Base-by-base conservation (phyloP, 1,139 yeast species). In the Nematodospora anomalae region DNA sequence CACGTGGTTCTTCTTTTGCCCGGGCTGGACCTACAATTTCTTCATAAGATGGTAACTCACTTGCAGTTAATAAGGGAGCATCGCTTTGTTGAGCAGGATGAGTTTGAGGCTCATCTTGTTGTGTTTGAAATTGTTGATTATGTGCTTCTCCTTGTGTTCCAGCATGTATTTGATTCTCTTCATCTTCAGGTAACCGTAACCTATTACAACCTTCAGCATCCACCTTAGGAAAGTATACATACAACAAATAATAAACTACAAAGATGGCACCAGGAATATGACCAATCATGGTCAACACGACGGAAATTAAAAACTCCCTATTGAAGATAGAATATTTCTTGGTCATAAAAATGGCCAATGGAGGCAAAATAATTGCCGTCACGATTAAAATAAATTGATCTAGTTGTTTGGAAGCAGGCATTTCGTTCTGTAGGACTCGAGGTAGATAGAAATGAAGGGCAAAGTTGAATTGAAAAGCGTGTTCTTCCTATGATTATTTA, bases 191-290 rank as follows among this genome's bases (percentile, higher is more conserved):
- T 18, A 18, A 16, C 28, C 41, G 37, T 16, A 43, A 16, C 28
- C 41, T 30, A 12, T 32, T 22, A 26, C 38, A 42, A 14, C 42
- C 45, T 13, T 33, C 41, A 21, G 26, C 40, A n/a, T 41, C 46
- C 10, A 33, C 16, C 30, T 47, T 40, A 4, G 61, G 59, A 34
- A 46, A 52, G 20, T 51, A 51, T 30, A 55, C 40, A 32, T 32
- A 41, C 18, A 62, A 45, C n/a, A 66, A 46, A 42, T 55, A 64
- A 50, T 62, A 66, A 15, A 68, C 34, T 6, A 66, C 46, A 44
- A 64, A 68, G 11, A 69, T 30, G 9, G 58, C 44, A 6, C 73
- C 74, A 6, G 71, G 71, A 22, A 64, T 30, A 42, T 64, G 69
- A n/a, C 70, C 69, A 34, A 63, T 50, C 5, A 64, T 40, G 2